Base-by-base conservation (phyloP, 192 early-diverging fungal species). In the Glomus cerebriforme region DNA sequence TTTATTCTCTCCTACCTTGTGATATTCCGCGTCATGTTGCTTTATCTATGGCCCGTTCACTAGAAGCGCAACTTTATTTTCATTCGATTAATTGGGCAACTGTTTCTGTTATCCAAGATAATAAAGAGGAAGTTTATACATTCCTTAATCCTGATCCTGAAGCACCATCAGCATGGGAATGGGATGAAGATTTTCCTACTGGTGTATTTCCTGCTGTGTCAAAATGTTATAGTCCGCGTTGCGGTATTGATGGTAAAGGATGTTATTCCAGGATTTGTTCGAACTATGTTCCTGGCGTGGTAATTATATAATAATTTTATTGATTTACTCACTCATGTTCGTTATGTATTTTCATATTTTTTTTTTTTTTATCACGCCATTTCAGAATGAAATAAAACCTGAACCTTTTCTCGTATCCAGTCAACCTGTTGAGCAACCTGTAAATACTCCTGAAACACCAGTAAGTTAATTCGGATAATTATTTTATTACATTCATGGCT, bases 121-220 rank as follows among this genome's bases (percentile, higher is more conserved):
- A 26, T 24, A 47, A 78, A 2, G 77, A 78, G 1, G 77, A 78
- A 59, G 77, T 78, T 9, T 78, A 78, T 3, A 24, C 47, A n/a
- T 78, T 78, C 26, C 66, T 78, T 35, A 78, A 69, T 35, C 43
- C 45, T 19, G 63, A 69, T 39, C 65, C 47, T 37, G 47, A n/a
- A 22, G 68, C 77, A 27, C 77, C 43, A 3, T 34, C 64, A 7
- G 10, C 29, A 15, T 47, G 13, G 22, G 77, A 78, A 39, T 78
- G 39, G 47, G 77, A 78, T 69, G 77, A 78, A 78, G 77, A 78
- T 69, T 78, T 78, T 70, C 77, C 77, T 15, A 78, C 77, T 0
- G 77, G 77, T 34, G 77, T 78, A 24, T 78, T 78, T 69, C 77
- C 77, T 35, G 69, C 19, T 59, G 47, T 78, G 35, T 43, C 45